Evolutionary conservation across 2,329 filamentous ascomycete genomes (phyloP), one percentile per base, ranked within the genome.

Genomic region (Penicillium hesseltinei): DNA sequence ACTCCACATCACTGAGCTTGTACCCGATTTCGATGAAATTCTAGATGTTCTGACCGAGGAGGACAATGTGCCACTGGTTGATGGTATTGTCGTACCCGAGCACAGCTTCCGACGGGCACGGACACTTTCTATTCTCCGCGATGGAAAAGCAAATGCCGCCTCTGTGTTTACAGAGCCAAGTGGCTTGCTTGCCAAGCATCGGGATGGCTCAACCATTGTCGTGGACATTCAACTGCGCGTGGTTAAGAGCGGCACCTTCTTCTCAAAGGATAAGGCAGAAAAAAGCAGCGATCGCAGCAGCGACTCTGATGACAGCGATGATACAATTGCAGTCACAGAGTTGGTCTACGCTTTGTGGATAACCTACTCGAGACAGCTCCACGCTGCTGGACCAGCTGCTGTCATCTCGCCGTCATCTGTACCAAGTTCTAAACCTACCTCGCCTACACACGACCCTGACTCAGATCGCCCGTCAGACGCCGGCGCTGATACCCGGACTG

Each of bases 181-280:
- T 63, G 94, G 94, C 13, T 80, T 99, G 40, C 85, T 88, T 5
- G 94, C 92, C 0, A 88, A 85, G 68, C 94, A 99, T 73, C 87
- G 92, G 39, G 94, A 99, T 71, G 93, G 94, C 3, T 89, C 90
- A 0, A 90, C 94, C 60, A 88, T 99, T 62, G 93, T 91, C 75
- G 90, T 99, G 36, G 94, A 99, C 71, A 87, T 97, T 31, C 94
- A 99, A 75, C 91, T 99, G 89, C 87, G 94, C 35, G 92, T 99
- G 25, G 92, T 97, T 17, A 91, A 93, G 76, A 96, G 90, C 72
- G 92, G 93, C 66, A 88, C 87, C 64, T 84, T 86, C 21, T 80
- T 79, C 56, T 76, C 80, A 3, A 81, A 81, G 53, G 79, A 85
- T 59, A 81, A 84, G 52, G 83, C 88, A 56, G 80, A 88, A 62